A percentile compares a stretch with the other conserved stretches of the same genome.
phyloP scores from a whole-genome alignment of 139 green algal genomes.

The Zygnema cylindricum region DNA sequence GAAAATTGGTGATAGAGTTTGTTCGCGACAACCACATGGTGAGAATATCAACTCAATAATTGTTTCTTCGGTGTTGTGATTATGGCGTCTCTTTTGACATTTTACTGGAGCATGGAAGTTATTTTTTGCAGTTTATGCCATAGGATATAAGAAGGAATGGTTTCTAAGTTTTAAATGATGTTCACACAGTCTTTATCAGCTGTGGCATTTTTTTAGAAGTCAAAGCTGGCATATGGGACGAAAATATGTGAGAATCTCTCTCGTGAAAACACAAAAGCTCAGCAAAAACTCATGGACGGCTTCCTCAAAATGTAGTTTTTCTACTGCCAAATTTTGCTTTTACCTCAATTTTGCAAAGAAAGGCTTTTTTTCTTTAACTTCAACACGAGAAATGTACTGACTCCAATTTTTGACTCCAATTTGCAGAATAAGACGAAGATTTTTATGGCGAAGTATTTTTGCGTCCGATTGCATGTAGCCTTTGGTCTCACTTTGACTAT shows the following conservation, averaged over 20 bases:
- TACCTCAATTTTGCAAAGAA: neutral
- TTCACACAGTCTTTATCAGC: too few relatives aligned
- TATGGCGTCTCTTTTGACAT: neutral
- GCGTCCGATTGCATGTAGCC: slow-evolving; percentile 35
- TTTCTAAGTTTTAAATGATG: too few relatives aligned
- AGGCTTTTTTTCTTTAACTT: neutral
- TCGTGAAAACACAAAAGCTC: too few relatives aligned
- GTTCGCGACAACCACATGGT: slow-evolving; percentile 37
- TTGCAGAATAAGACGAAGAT: slow-evolving; percentile 49
- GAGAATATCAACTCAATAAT: neutral
- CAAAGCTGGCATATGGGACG: too few relatives aligned
- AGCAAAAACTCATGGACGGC: neutral
- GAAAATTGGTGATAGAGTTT: slow-evolving; percentile 21
- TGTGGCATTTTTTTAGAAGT: too few relatives aligned
- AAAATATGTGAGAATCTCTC: too few relatives aligned
- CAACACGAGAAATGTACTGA: too few relatives aligned
- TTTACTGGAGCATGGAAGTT: neutral
- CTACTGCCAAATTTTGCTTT: neutral
- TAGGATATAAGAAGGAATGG: too few relatives aligned
- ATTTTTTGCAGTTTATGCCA: too few relatives aligned
- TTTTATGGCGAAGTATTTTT: slow-evolving; percentile 59
- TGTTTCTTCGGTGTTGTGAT: neutral
- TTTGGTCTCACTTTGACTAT: slow-evolving; percentile 14
- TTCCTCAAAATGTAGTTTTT: neutral
- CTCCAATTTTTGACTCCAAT: neutral